These are phyloP conservation scores for Fusarium tuaranense DNA, from an alignment of 2,329 filamentous ascomycete species.

Conservation along the genomic window DNA sequence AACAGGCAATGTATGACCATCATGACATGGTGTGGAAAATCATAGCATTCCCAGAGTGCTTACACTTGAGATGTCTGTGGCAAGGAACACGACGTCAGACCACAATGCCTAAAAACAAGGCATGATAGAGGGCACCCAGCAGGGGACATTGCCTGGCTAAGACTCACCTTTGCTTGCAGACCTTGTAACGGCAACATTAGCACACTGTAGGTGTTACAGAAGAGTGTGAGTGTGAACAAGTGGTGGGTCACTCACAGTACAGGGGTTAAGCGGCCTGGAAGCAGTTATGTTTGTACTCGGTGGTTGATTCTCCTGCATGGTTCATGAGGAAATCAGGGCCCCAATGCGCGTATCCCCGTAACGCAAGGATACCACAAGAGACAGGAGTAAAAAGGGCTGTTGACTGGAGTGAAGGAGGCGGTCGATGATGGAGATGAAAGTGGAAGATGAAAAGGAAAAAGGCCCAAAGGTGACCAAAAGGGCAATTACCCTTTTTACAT, in stretches of 20 bases:
- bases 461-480: conserved; percentile 11
- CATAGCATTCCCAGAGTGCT: background rate
- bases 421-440: conserved; percentile 7
- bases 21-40: background rate
- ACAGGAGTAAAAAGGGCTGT: background rate
- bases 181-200: conserved; percentile 26
- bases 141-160: conserved; percentile 18
- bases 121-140: background rate
- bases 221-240: background rate
- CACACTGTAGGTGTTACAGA: background rate
- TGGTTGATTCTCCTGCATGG: conserved; percentile 35
- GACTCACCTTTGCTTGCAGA: conserved; percentile 41
- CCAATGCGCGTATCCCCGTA: conserved; percentile 5
- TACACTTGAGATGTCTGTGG: conserved; percentile 42
- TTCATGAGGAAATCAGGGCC: conserved; percentile 11
- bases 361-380: background rate
- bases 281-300: conserved; percentile 2
- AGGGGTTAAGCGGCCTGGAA: conserved; percentile 38
- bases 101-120: background rate
- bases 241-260: conserved; percentile 27
- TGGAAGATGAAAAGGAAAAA: conserved; percentile 8
- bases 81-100: conserved; percentile 14
- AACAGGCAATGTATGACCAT: background rate
- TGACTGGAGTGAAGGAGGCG: background rate
- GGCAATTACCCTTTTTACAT: conserved; percentile 32